phyloP scores from a whole-genome alignment of 2,329 filamentous ascomycete genomes.

The Coniochaeta ligniaria region DNA sequence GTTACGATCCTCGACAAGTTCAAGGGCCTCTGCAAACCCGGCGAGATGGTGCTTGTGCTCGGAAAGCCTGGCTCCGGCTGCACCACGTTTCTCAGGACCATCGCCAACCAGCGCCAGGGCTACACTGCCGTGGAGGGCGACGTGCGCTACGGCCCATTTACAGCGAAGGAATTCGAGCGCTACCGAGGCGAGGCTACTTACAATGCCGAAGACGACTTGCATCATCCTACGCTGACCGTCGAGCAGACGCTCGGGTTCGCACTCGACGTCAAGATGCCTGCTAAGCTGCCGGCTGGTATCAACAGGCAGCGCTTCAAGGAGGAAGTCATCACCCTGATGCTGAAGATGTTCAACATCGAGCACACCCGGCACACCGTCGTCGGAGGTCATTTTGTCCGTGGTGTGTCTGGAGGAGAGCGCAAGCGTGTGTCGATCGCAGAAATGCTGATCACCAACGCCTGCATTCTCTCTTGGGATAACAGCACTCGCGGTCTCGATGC shows the following conservation, averaged over 20 bases:
- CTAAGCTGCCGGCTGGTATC: constrained; percentile 68
- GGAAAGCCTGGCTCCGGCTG: constrained; percentile 70
- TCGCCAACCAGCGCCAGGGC: constrained; percentile 56
- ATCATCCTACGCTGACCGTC: constrained; percentile 79
- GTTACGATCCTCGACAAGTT: constrained; percentile 69
- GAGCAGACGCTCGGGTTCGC: constrained; percentile 83
- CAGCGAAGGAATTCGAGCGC: constrained; percentile 61
- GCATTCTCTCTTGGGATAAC: constrained; percentile 70
- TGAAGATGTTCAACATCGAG: constrained; percentile 92
- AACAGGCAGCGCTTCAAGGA: constrained; percentile 67
- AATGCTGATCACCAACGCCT: constrained; percentile 69
- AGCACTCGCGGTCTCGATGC: constrained; percentile 48
- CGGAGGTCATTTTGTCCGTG: constrained; percentile 73
- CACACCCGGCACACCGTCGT: constrained; percentile 82
- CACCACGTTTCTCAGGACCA: constrained; percentile 61
- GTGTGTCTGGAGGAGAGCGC: constrained; percentile 71
- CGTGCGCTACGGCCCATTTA: constrained; percentile 70
- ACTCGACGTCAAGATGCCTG: constrained; percentile 75
- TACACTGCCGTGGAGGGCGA: constrained; percentile 56
- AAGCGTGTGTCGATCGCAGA: constrained; percentile 80
- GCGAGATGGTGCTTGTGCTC: constrained; percentile 83
- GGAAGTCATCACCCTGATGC: constrained; percentile 63
- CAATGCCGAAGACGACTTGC: constrained; percentile 80
- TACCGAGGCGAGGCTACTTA: constrained; percentile 82
- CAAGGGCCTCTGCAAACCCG: constrained; percentile 63